Evolutionary conservation across 1,284 basidiomycete genomes (phyloP).

Genomic region (Fereydounia khargensis): DNA sequence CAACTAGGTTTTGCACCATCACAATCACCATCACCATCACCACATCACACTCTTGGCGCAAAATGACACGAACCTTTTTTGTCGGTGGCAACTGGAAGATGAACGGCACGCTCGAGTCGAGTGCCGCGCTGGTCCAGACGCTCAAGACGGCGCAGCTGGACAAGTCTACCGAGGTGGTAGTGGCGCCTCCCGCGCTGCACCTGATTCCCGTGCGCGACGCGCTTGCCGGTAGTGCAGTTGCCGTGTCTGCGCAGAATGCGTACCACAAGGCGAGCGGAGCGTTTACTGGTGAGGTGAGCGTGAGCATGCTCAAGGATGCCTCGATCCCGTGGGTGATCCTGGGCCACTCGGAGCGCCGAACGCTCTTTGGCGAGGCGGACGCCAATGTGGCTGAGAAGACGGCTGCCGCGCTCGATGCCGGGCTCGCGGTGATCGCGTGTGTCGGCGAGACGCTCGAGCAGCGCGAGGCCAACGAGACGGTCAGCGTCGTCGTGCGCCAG

Average conservation of each 20-base stretch:
- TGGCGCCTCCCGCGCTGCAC: slow-evolving; percentile 53
- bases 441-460: slow-evolving; percentile 90
- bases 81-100: slow-evolving; percentile 57
- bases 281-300: slow-evolving; percentile 69
- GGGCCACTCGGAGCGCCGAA: slow-evolving; percentile 95
- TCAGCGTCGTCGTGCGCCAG: slow-evolving; percentile 77
- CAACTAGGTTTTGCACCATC: slow-evolving; percentile 6
- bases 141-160: slow-evolving; percentile 49
- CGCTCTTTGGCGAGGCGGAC: slow-evolving; percentile 85
- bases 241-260: slow-evolving; percentile 85
- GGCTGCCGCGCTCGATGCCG: slow-evolving; percentile 67
- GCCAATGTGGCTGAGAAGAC: slow-evolving; percentile 83
- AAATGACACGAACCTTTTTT: slow-evolving; percentile 50
- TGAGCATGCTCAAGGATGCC: slow-evolving; percentile 75
- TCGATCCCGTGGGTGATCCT: slow-evolving; percentile 88
- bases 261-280: slow-evolving; percentile 83
- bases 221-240: slow-evolving; percentile 27
- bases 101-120: slow-evolving; percentile 55
- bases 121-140: slow-evolving; percentile 46
- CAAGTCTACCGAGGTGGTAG: slow-evolving; percentile 43
- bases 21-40: background rate
- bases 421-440: slow-evolving; percentile 87
- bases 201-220: slow-evolving; percentile 47
- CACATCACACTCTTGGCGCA: slow-evolving; percentile 1
- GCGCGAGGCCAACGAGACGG: slow-evolving; percentile 78